phyloP scores from a whole-genome alignment of 2,329 filamentous ascomycete species.

The Plectosphaerella cucumerina region DNA sequence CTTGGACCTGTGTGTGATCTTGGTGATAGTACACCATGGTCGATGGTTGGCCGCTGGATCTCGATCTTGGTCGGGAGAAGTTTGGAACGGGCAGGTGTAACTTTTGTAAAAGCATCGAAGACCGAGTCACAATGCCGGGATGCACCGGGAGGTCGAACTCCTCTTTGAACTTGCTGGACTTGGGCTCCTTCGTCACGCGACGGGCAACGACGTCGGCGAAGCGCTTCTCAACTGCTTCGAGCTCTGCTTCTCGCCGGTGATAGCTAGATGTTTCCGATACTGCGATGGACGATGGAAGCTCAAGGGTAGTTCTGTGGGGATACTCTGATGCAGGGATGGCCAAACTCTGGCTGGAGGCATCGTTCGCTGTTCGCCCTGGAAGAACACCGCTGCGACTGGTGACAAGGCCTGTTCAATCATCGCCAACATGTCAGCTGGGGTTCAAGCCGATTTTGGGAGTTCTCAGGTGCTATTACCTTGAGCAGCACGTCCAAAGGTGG shows the following conservation, averaged over 20 bases:
- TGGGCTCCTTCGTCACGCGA: slow-evolving; percentile 20
- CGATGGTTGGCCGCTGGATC: not conserved
- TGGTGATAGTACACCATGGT: not conserved
- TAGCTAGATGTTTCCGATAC: slow-evolving; percentile 33
- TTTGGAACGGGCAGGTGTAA: slow-evolving; percentile 29
- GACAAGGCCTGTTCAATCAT: too few relatives aligned
- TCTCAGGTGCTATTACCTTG: too few relatives aligned
- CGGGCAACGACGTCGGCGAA: slow-evolving; percentile 29
- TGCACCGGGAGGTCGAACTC: slow-evolving; percentile 24
- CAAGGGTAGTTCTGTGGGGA: not conserved
- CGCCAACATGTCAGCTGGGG: too few relatives aligned
- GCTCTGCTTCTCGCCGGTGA: slow-evolving; percentile 31
- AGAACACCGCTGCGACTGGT: too few relatives aligned
- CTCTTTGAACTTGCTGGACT: slow-evolving; percentile 36
- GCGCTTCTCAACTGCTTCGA: slow-evolving; percentile 33
- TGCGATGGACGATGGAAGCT: slow-evolving; percentile 9
- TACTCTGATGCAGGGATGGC: not conserved
- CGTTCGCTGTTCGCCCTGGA: not conserved
- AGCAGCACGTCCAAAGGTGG: slow-evolving; percentile 27
- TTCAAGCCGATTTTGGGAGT: too few relatives aligned
- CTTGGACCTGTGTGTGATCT: not conserved
- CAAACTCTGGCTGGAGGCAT: slow-evolving; percentile 12
- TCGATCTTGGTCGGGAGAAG: slow-evolving; percentile 14
- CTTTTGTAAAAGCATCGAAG: slow-evolving; percentile 27
- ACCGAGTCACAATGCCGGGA: slow-evolving; percentile 11